Evolutionary conservation across 768 basidiomycete species (phyloP), one percentile per base, ranked within the genome.

Genomic region (Boletus edulis): DNA sequence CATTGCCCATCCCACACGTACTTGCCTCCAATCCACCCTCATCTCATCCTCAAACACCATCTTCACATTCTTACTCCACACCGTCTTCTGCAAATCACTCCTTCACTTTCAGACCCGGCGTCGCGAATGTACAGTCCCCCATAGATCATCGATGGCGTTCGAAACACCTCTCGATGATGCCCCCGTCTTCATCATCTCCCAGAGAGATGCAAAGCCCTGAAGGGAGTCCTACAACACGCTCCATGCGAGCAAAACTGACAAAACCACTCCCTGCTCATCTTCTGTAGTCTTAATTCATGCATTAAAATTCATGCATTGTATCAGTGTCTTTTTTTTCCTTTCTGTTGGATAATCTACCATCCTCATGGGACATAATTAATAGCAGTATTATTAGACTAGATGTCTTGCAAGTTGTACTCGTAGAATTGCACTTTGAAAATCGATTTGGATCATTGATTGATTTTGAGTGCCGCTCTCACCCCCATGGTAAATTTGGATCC

Each of bases 201-300:
- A 22, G 51, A 18, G 56, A 51, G 58, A 55, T 42, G 7, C 29
- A 31, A 20, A 44, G 9, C 11, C 14, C 6, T 9, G 44, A 50
- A 31, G 46, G 34, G 37, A 52, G 52, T 50, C 52, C 46, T 24
- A 50, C 42, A 2, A 45, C 41, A 10, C 54, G 52, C 15, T 48
- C 50, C 46, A 41, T 32, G 24, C 54, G 51, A 40, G 35, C 52
- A 10, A 63, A 40, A 39, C 45, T 68, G 17, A 52, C 52, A 8
- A 68, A 69, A 34, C 65, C 59, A 31, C 15, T 49, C 18, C 65
- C 63, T 5, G 37, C 54, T 14, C 57, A 60, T 52, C 22, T 63
- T 0, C 35, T 69, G 65, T 69, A 63, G 57, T 40, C n/a, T 34
- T 55, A n/a, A n/a, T n/a, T n/a, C n/a, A n/a, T n/a, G n/a, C n/a